A percentile compares a stretch with the other conserved stretches of the same genome.
Evolutionary conservation across 228 moss, liverwort and hornwort species (phyloP).

Genomic region (Sphagnum fallax): DNA sequence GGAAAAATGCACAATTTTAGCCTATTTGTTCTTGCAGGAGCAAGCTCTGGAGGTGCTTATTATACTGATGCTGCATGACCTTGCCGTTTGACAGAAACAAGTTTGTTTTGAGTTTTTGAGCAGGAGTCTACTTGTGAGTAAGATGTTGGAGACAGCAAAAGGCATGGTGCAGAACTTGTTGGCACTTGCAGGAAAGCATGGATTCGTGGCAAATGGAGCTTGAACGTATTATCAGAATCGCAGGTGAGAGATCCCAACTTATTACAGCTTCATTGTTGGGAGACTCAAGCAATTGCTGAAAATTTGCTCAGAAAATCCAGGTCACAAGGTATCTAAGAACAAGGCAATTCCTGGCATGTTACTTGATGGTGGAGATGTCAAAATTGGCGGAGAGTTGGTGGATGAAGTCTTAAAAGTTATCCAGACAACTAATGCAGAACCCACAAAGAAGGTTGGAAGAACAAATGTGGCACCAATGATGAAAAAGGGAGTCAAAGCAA

Average conservation of each 20-base stretch:
- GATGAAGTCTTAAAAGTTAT: neutral
- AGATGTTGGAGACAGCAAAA: conserved; percentile 54
- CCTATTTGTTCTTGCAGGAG: no score
- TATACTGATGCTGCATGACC: no score
- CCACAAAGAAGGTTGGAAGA: conserved; percentile 5
- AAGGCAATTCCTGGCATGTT: no score
- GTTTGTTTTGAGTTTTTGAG: no score
- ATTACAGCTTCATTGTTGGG: no score
- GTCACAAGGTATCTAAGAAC: no score
- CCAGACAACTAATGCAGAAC: neutral
- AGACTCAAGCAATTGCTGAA: no score
- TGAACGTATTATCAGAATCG: conserved; percentile 64
- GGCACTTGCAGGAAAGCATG: conserved; percentile 35
- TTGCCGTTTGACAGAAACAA: no score
- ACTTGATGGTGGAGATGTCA: no score
- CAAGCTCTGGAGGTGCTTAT: no score
- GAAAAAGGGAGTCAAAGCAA: conserved; percentile 1
- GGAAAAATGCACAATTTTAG: no score
- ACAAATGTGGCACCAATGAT: neutral
- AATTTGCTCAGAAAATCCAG: no score
- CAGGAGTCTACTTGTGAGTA: conserved; percentile 61
- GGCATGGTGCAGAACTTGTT: conserved; percentile 62
- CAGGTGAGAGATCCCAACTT: conserved; percentile 20
- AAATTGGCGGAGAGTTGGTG: neutral
- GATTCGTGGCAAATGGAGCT: conserved; percentile 59